These are phyloP conservation scores for Pythium dissimile DNA, from an alignment of 352 stramenopile species.

Conservation along the genomic window DNA sequence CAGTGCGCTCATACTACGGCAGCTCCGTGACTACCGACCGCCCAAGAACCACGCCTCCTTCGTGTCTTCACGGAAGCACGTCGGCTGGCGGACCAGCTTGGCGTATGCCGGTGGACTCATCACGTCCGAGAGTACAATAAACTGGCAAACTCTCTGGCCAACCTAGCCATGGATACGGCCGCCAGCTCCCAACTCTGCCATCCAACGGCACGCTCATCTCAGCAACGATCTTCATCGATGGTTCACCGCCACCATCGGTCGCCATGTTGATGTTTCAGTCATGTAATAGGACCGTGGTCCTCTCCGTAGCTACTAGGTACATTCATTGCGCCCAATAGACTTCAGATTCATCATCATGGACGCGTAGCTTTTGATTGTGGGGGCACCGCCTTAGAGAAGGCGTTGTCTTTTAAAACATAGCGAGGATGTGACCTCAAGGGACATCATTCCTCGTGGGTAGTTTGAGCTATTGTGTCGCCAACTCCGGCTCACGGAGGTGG, in stretches of 20 bases:
- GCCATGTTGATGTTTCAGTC: background rate
- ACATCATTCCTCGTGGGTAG: too few species aligned
- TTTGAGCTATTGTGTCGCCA: too few species aligned
- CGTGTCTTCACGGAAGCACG: background rate
- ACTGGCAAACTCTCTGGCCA: background rate
- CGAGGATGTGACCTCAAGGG: too few species aligned
- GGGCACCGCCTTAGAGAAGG: too few species aligned
- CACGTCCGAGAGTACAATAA: background rate
- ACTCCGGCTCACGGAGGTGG: too few species aligned
- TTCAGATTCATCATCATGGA: too few species aligned
- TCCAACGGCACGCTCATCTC: background rate
- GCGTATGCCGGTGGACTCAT: background rate
- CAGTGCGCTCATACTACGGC: background rate
- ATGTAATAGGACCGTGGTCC: too few species aligned
- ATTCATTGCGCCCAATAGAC: too few species aligned
- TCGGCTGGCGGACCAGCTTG: background rate
- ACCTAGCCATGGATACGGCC: background rate
- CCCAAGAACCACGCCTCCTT: background rate
- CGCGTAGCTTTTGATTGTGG: too few species aligned
- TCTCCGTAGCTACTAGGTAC: too few species aligned
- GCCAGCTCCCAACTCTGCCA: background rate
- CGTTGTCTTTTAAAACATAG: too few species aligned
- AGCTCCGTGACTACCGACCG: background rate
- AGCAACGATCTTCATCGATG: background rate
- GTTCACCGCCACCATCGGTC: background rate